Base-by-base conservation (phyloP, 306 rosid species). In the Sesbania bispinosa region DNA sequence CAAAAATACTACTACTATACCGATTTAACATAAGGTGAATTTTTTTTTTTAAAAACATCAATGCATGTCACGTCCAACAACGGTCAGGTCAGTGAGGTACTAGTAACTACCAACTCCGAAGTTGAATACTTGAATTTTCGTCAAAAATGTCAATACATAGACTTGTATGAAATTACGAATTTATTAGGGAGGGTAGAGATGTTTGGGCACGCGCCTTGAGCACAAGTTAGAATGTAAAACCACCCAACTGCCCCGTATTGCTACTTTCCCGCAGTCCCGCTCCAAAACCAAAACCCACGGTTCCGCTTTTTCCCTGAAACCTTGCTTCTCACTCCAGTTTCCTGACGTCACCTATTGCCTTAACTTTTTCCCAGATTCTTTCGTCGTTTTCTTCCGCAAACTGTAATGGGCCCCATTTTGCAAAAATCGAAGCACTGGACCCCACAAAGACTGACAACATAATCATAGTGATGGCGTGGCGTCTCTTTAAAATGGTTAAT, bases 271-370 rank as follows among this genome's bases (percentile, higher is more conserved):
- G 15, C 73, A 20, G n/a, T n/a, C 26, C 61, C 24, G 63, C 64
- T 41, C 71, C 74, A 41, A 50, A 73, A 77, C 86, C 86, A 62
- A 51, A 63, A 77, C 85, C 88, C 82, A 73, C 78, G 87, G 93
- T 83, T 78, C 89, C 84, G n/a, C 88, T 74, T 83, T 80, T 71
- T 29, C 83, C 85, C 78, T 47, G 11, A 75, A 27, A 54, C 84
- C 87, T 81, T 83, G 76, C 81, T 78, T 81, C 77, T 69, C 81
- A 78, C 78, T 78, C 74, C 67, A 69, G 20, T 33, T 10, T 29
- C 13, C 38, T 74, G 73, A 81, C 84, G 83, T 80, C 88, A 84
- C 58, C 59, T 0, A 9, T 51, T 57, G 21, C 57, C 70, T 15
- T 7, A 51, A 23, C 61, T 74, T 61, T 79, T 58, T 23, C 70